Evolutionary conservation across 192 early-diverging fungal genomes (phyloP).

Genomic region (Podila horticola): DNA sequence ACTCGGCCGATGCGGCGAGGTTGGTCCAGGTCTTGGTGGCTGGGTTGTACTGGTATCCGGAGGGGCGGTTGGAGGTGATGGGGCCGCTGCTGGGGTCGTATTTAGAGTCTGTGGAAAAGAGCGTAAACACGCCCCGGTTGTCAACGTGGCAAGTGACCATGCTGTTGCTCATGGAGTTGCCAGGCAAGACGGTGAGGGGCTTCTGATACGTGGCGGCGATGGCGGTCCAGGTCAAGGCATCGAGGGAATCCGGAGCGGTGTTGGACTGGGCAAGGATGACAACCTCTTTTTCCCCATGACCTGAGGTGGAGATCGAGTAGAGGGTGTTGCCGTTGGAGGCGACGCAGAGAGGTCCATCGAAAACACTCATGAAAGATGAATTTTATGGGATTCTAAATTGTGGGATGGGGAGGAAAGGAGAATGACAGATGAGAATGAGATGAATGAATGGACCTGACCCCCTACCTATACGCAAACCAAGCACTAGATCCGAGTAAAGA

Average conservation of each 20-base stretch:
- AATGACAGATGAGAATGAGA: too few relatives aligned
- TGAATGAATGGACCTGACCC: too few relatives aligned
- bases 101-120: constrained; percentile 4
- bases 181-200: constrained; percentile 1
- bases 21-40: constrained; percentile 17
- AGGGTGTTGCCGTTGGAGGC: constrained; percentile 19
- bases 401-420: too few relatives aligned
- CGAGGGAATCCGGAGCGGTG: background rate
- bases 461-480: too few relatives aligned
- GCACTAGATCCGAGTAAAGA: too few relatives aligned
- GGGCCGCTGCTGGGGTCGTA: background rate
- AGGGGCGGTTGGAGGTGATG: background rate
- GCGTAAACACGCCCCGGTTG: constrained; percentile 19
- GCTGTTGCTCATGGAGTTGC: background rate
- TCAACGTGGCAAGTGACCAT: constrained; percentile 14
- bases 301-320: background rate
- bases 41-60: constrained; percentile 23
- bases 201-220: background rate
- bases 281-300: background rate
- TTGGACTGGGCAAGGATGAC: constrained; percentile 27
- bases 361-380: too few relatives aligned
- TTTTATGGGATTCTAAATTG: too few relatives aligned
- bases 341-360: background rate
- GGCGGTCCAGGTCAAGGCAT: constrained; percentile 17
- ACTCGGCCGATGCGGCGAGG: constrained; percentile 1